A percentile compares a stretch with the other conserved stretches of the same genome.
phyloP scores from a whole-genome alignment of 164 flowering plant species.

The Kalanchoe fedtschenkoi region DNA sequence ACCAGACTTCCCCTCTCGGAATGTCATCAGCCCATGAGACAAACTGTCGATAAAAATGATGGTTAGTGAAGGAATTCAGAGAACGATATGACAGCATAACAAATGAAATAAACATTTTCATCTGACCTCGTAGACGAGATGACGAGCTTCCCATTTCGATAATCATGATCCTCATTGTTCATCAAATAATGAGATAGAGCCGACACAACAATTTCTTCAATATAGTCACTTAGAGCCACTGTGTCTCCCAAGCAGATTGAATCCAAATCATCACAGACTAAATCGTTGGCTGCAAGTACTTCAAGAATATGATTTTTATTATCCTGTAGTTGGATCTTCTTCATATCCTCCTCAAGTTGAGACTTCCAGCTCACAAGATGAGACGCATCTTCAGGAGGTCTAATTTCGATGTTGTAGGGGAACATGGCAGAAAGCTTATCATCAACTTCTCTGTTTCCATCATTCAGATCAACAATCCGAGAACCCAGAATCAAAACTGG shows the following conservation, averaged over 20 bases:
- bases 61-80: neutral
- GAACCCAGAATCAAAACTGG: conserved; percentile 84
- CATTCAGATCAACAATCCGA: conserved; percentile 30
- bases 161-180: conserved; percentile 70
- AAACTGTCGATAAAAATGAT: conserved; percentile 38
- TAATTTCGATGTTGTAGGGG: conserved; percentile 79
- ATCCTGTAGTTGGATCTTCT: conserved; percentile 71
- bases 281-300: conserved; percentile 77
- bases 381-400: conserved; percentile 70
- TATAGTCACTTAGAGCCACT: conserved; percentile 53
- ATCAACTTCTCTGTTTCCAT: conserved; percentile 45
- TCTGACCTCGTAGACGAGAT: conserved; percentile 72
- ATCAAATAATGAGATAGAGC: conserved; percentile 87
- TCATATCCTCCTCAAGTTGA: conserved; percentile 85
- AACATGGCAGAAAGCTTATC: conserved; percentile 56
- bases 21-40: conserved; percentile 79
- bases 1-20: conserved; percentile 48
- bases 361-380: conserved; percentile 77
- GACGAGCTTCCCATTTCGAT: conserved; percentile 81
- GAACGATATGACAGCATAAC: neutral
- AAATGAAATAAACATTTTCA: neutral
- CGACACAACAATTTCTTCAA: conserved; percentile 89
- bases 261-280: conserved; percentile 82
- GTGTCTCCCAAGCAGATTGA: conserved; percentile 65
- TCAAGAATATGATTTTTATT: conserved; percentile 75